phyloP scores from a whole-genome alignment of 352 stramenopile genomes.

The Phytophthora melonis region DNA sequence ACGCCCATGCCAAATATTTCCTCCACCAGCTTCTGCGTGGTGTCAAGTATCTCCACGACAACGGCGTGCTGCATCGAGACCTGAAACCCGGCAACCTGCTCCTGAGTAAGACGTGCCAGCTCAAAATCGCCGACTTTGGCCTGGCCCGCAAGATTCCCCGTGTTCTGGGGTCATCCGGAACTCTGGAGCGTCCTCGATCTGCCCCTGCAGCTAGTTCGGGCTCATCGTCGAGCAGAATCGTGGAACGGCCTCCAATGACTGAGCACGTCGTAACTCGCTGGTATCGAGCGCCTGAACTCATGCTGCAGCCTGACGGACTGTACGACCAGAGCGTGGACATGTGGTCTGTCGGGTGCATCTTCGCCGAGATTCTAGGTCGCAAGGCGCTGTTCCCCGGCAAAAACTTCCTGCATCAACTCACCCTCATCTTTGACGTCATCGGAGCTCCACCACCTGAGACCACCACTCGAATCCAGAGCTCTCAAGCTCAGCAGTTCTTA shows the following conservation, averaged over 20 bases:
- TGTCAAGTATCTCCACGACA: constrained; percentile 80
- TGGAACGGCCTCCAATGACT: constrained; percentile 67
- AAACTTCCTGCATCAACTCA: constrained; percentile 85
- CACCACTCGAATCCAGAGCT: constrained; percentile 68
- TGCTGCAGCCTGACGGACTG: constrained; percentile 89
- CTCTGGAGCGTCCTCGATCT: constrained; percentile 55
- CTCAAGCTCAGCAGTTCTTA: constrained; percentile 77
- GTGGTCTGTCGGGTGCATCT: constrained; percentile 91
- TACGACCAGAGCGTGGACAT: constrained; percentile 93
- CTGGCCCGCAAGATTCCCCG: constrained; percentile 70
- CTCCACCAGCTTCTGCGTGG: constrained; percentile 93
- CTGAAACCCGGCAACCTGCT: constrained; percentile 87
- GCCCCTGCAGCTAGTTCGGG: constrained; percentile 44
- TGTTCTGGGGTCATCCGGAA: constrained; percentile 1
- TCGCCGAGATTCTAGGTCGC: constrained; percentile 78
- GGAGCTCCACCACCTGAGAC: constrained; percentile 60
- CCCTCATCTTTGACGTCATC: constrained; percentile 83
- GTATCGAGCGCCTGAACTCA: constrained; percentile 93
- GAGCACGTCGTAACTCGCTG: constrained; percentile 91
- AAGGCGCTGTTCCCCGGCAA: constrained; percentile 83
- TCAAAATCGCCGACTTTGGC: constrained; percentile 87
- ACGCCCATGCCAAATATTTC: constrained; percentile 90
- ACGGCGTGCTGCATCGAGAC: constrained; percentile 84
- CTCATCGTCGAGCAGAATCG: constrained; percentile 7
- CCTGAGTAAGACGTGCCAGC: constrained; percentile 78